phyloP scores from a whole-genome alignment of 2,329 filamentous ascomycete species.

The Cladophialophora psammophila region DNA sequence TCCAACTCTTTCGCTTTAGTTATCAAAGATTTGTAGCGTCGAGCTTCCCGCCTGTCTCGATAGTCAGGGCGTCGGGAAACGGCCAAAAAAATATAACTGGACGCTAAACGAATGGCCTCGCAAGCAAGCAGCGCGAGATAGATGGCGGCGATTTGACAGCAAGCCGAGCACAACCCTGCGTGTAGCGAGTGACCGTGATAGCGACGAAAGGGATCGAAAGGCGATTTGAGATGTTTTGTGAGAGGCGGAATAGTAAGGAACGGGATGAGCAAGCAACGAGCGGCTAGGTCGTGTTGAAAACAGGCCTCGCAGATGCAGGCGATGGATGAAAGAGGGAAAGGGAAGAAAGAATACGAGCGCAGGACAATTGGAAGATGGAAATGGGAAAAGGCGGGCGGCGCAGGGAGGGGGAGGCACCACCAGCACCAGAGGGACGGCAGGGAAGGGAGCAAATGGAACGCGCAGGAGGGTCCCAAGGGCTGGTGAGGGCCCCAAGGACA shows the following conservation, averaged over 20 bases:
- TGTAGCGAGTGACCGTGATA: slow-evolving; percentile 31
- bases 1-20: slow-evolving; percentile 12
- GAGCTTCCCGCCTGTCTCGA: slow-evolving; percentile 1
- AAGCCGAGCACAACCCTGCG: slow-evolving; percentile 21
- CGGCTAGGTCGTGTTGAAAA: slow-evolving; percentile 39
- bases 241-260: slow-evolving; percentile 23
- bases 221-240: slow-evolving; percentile 37
- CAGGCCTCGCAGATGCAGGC: slow-evolving; percentile 39
- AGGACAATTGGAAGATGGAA: slow-evolving; percentile 23
- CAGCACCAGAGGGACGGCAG: slow-evolving; percentile 20
- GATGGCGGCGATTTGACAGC: slow-evolving; percentile 22
- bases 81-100: slow-evolving; percentile 11
- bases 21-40: slow-evolving; percentile 1
- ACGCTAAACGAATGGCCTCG: slow-evolving; percentile 35
- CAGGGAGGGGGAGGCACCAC: slow-evolving; percentile 21
- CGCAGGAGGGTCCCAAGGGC: slow-evolving; percentile 7
- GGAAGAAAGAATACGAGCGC: slow-evolving; percentile 35
- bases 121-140: slow-evolving; percentile 28
- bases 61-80: slow-evolving; percentile 13
- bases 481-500: slow-evolving; percentile 34
- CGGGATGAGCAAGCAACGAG: slow-evolving; percentile 38
- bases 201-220: slow-evolving; percentile 27
- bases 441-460: slow-evolving; percentile 24
- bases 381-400: slow-evolving; percentile 38
- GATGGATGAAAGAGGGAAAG: slow-evolving; percentile 39